Evolutionary conservation across 345 rosid genomes (phyloP), one percentile per base, ranked within the genome.

Genomic region (Euclidium syriacum): DNA sequence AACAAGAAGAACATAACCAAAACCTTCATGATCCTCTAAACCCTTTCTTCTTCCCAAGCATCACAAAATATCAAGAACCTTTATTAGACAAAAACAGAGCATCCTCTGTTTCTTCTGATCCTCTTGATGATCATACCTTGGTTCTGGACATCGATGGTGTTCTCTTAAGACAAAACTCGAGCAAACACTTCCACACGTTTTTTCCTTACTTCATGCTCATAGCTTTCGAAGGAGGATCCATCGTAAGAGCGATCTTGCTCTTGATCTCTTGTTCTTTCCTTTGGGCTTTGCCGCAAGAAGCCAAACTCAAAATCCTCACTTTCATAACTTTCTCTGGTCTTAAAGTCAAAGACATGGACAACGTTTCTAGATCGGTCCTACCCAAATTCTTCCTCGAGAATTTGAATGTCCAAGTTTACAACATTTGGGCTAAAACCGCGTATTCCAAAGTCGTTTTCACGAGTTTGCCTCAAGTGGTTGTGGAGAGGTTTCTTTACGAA

Each of bases 151-250:
- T 94, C 14, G 72, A 83, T 29, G 89, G 87, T 3, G 82, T 77
- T 29, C 42, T 94, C 40, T 72, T 94, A 20, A 73, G 81, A 54
- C 60, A 64, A 35, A 27, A 15, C 42, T 71, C 75, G 2, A 71
- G 61, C 60, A 58, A 57, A 50, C 70, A 64, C 54, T 72, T 90
- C 41, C 54, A 64, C 3, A 73, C 88, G 12, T 79, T 85, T 54
- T 94, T 94, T 61, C 99, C 99, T 70, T 94, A 77, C 64, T 94
- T 94, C 81, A 94, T 94, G 97, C 91, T 94, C 0, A 77, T 90
- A 6, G 95, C 97, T 23, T 94, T 94, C 12, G 99, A 94, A 75
- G 95, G 88, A 29, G 99, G 99, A 5, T 72, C 86, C 65, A 75
- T 92, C 54, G 23, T 94, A 1, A 81, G 97, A 71, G 90, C 97